Percentiles rank a stretch among this genome's conserved stretches.
These are phyloP conservation scores for Orbilia quercus DNA, from an alignment of 2,329 filamentous ascomycete species.

Conservation along the genomic window DNA sequence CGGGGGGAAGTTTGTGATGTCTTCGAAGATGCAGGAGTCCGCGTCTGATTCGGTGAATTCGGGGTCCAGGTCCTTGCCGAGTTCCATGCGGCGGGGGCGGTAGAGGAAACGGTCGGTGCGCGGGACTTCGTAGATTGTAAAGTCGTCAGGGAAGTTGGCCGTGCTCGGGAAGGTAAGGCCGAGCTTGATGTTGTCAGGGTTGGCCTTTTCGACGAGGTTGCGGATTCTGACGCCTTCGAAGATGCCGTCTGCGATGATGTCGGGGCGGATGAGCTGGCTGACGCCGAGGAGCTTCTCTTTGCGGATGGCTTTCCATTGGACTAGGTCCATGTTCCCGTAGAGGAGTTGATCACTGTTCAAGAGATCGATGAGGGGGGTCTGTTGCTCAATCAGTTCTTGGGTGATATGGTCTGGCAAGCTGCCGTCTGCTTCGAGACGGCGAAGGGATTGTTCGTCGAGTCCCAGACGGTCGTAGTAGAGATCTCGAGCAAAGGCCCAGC, in stretches of 20 bases:
- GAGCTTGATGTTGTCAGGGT: slow-evolving; percentile 1
- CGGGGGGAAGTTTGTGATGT: slow-evolving; percentile 23
- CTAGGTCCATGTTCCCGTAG: slow-evolving; percentile 47
- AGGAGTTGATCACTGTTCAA: slow-evolving; percentile 27
- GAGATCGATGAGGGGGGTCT: slow-evolving; percentile 30
- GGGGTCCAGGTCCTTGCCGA: slow-evolving; percentile 22
- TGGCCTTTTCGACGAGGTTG: slow-evolving; percentile 14
- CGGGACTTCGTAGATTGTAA: slow-evolving; percentile 24
- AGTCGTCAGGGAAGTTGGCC: slow-evolving; percentile 6
- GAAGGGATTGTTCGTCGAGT: slow-evolving; percentile 5
- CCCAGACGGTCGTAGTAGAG: slow-evolving; percentile 47
- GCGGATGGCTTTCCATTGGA: slow-evolving; percentile 43
- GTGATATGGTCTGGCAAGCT: slow-evolving; percentile 33
- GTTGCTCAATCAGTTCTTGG: slow-evolving; percentile 24
- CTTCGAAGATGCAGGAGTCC: background rate
- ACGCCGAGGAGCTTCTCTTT: slow-evolving; percentile 23
- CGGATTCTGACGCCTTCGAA: slow-evolving; percentile 39
- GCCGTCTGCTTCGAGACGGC: slow-evolving; percentile 5
- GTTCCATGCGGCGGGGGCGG: slow-evolving; percentile 39
- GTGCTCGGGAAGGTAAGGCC: slow-evolving; percentile 15
- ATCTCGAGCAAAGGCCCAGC: slow-evolving; percentile 32
- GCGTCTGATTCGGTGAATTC: background rate
- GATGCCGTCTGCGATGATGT: slow-evolving; percentile 33
- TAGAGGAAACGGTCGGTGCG: slow-evolving; percentile 31
- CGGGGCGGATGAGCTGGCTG: slow-evolving; percentile 11